Evolutionary conservation across 257 asterid species (phyloP), one percentile per base, ranked within the genome.

Genomic region (Dorcoceras hygrometricum): DNA sequence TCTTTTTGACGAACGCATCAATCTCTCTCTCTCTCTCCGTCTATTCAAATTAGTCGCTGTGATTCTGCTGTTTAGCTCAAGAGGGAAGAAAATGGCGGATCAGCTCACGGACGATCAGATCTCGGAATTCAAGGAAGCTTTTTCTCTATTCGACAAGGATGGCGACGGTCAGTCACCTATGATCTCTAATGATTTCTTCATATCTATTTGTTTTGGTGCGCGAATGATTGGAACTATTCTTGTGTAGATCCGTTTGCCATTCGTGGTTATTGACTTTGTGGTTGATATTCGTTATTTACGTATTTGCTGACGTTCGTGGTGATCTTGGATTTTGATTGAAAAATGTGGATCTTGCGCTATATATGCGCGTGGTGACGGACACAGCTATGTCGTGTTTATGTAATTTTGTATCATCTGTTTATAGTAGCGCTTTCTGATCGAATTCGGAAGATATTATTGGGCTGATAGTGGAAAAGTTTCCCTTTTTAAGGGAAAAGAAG

Each of bases 61-160:
- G 51, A 39, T 39, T 39, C 51, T 11, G 51, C n/a, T 11, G 51
- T 14, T 39, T 39, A 39, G 51, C 51, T 39, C n/a, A 39, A 36
- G 19, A 39, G 51, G 51, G n/a, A 39, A 64, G 24, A 54, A 28
- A 31, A 66, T 66, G 71, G 71, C 71, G 8, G 71, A 66, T 55
- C 71, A 66, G 32, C 71, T 66, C 3, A 66, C 71, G 23, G 71
- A 66, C 58, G 51, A 39, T 39, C 51, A 39, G 51, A 39, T 39
- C 51, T 39, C 51, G n/a, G 51, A 39, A 12, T 39, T 66, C 29
- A 66, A 66, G 58, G 71, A 66, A 55, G 71, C 71, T 5, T 66
- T 66, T 22, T 53, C 62, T 53, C 63, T 66, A 7, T 66, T 66
- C n/a, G 71, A 66, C 34, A 66, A 66, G 23, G 71, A 66, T 8